These are phyloP conservation scores for Gymnopilus dilepis DNA, from an alignment of 768 basidiomycete genomes.

Conservation along the genomic window DNA sequence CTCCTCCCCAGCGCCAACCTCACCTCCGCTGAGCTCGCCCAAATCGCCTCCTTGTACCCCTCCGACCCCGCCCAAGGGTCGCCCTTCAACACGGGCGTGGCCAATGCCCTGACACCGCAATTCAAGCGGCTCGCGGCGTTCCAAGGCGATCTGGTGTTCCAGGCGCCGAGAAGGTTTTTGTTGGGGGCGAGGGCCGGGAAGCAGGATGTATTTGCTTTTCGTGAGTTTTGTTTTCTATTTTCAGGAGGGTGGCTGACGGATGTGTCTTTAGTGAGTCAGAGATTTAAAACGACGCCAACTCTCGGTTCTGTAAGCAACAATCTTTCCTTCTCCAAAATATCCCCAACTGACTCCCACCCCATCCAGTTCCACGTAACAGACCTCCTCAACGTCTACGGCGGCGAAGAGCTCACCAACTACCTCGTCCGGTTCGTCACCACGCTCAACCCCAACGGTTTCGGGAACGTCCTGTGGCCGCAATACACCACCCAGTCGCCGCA, in stretches of 20 bases:
- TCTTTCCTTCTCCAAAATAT: too few relatives aligned
- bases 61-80: conserved; percentile 49
- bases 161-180: conserved; percentile 51
- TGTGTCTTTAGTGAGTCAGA: conserved; percentile 48
- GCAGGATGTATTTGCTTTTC: conserved; percentile 45
- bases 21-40: conserved; percentile 33
- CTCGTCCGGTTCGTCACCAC: conserved; percentile 49
- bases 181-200: conserved; percentile 40
- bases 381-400: conserved; percentile 44
- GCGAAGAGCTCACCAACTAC: conserved; percentile 49
- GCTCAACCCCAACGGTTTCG: conserved; percentile 30
- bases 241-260: neutral
- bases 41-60: conserved; percentile 43
- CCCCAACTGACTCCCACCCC: neutral
- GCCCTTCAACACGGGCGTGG: conserved; percentile 53
- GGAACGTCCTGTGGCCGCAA: conserved; percentile 30
- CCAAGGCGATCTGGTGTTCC: conserved; percentile 51
- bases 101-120: conserved; percentile 47
- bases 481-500: conserved; percentile 27
- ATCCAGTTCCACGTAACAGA: conserved; percentile 45
- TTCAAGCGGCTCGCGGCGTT: conserved; percentile 54
- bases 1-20: conserved; percentile 36
- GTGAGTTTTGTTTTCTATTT: conserved; percentile 28
- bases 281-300: conserved; percentile 45
- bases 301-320: conserved; percentile 47